Evolutionary conservation across 192 early-diverging fungal genomes (phyloP).

Genomic region (Funneliformis geosporum): DNA sequence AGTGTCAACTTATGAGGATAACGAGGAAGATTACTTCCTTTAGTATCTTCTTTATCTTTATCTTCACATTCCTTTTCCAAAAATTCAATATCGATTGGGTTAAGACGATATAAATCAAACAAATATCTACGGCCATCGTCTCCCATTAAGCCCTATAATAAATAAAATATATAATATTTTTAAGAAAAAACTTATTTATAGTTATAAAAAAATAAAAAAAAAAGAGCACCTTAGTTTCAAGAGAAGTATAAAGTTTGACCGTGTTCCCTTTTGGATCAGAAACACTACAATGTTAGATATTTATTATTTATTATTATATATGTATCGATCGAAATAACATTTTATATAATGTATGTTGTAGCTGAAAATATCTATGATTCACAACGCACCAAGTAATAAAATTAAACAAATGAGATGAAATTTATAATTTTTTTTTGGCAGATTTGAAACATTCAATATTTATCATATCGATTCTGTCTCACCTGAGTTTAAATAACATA

Average conservation of each 20-base stretch:
- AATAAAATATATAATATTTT: not conserved
- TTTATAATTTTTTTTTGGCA: too few relatives aligned
- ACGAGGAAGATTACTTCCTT: constrained; percentile 51
- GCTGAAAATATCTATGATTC: not conserved
- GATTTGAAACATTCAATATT: too few relatives aligned
- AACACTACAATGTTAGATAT: constrained; percentile 43
- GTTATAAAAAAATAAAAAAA: too few relatives aligned
- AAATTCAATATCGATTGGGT: constrained; percentile 90
- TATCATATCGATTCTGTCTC: not conserved
- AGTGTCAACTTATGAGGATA: constrained; percentile 89
- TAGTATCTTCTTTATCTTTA: constrained; percentile 55
- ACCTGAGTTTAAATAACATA: too few relatives aligned
- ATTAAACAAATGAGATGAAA: too few relatives aligned
- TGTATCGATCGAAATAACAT: not conserved
- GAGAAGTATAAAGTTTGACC: constrained; percentile 72
- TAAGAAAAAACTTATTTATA: too few relatives aligned
- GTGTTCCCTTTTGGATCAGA: constrained; percentile 64
- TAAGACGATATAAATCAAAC: constrained; percentile 89
- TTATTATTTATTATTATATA: not conserved
- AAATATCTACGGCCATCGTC: constrained; percentile 92
- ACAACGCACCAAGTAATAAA: not conserved
- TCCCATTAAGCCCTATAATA: constrained; percentile 69
- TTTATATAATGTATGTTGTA: not conserved
- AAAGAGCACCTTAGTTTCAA: constrained; percentile 83
- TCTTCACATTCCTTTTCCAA: constrained; percentile 68